Evolutionary conservation across 257 asterid genomes (phyloP).

Genomic region (Nemophila menziesii): DNA sequence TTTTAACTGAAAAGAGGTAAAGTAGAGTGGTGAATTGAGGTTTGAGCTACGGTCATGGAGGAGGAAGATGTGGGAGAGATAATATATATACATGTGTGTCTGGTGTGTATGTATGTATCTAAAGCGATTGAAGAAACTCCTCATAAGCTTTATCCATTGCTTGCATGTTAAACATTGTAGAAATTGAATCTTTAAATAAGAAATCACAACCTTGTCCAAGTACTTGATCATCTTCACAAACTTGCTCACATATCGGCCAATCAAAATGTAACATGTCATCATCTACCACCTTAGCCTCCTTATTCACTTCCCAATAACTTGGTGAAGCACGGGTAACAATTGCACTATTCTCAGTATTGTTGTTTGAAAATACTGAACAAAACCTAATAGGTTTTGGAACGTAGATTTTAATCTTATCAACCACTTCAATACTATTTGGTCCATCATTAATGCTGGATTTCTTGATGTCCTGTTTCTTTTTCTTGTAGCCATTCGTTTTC

Average conservation of each 20-base stretch:
- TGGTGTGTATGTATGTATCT: too few relatives aligned
- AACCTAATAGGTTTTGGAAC: slow-evolving; percentile 40
- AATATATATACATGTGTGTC: too few relatives aligned
- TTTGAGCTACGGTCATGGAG: too few relatives aligned
- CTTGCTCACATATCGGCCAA: slow-evolving; percentile 23
- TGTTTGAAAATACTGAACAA: slow-evolving; percentile 17
- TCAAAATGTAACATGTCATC: too few relatives aligned
- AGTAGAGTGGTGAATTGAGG: too few relatives aligned
- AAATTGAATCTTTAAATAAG: slow-evolving; percentile 2
- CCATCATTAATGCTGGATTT: neutral
- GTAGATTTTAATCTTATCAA: slow-evolving; percentile 18
- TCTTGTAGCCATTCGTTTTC: neutral
- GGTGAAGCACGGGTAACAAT: slow-evolving; percentile 27
- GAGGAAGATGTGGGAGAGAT: too few relatives aligned
- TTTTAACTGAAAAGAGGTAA: too few relatives aligned
- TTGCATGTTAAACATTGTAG: slow-evolving; percentile 19
- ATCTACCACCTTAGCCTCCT: too few relatives aligned
- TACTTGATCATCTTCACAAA: slow-evolving; percentile 14
- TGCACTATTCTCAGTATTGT: too few relatives aligned
- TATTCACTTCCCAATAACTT: too few relatives aligned
- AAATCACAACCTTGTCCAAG: slow-evolving; percentile 5
- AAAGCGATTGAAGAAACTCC: slow-evolving; percentile 49
- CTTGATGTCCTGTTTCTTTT: slow-evolving; percentile 1
- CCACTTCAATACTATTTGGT: too few relatives aligned
- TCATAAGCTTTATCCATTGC: slow-evolving; percentile 42